phyloP scores from a whole-genome alignment of 495 filamentous ascomycete species.

The Evernia prunastri region DNA sequence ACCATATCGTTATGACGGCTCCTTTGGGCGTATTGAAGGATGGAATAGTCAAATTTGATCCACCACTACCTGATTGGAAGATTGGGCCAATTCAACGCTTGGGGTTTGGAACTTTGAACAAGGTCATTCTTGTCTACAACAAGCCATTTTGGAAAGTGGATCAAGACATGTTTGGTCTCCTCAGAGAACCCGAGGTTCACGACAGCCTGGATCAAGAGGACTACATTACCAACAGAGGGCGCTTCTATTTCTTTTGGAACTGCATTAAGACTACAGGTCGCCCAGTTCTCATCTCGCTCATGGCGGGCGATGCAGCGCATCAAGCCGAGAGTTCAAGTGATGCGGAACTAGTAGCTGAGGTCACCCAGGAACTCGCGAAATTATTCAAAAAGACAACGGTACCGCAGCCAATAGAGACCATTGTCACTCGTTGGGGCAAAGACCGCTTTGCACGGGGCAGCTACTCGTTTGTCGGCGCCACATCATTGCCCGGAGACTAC shows the following conservation, averaged over 20 bases:
- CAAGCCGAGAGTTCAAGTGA: constrained; percentile 73
- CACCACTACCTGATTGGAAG: constrained; percentile 83
- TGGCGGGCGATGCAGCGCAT: constrained; percentile 93
- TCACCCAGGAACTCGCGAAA: constrained; percentile 63
- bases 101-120: constrained; percentile 92
- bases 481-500: constrained; percentile 80
- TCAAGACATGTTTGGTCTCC: constrained; percentile 87
- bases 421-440: constrained; percentile 88
- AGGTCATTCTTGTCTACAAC: constrained; percentile 86
- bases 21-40: constrained; percentile 87
- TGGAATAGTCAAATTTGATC: constrained; percentile 65
- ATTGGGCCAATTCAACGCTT: constrained; percentile 72
- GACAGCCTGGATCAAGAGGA: constrained; percentile 54
- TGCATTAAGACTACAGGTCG: constrained; percentile 80
- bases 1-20: constrained; percentile 80
- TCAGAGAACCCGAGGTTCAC: constrained; percentile 58
- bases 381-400: constrained; percentile 58
- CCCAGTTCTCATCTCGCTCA: constrained; percentile 81
- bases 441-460: constrained; percentile 85
- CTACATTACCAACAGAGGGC: constrained; percentile 60
- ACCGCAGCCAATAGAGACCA: constrained; percentile 73
- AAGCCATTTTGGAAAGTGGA: constrained; percentile 88
- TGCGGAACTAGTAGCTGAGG: constrained; percentile 67
- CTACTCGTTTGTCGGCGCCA: constrained; percentile 85
- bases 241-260: constrained; percentile 98